Base-by-base conservation (phyloP, 2,329 filamentous ascomycete genomes). In the Ploettnerulaceae sp. region DNA sequence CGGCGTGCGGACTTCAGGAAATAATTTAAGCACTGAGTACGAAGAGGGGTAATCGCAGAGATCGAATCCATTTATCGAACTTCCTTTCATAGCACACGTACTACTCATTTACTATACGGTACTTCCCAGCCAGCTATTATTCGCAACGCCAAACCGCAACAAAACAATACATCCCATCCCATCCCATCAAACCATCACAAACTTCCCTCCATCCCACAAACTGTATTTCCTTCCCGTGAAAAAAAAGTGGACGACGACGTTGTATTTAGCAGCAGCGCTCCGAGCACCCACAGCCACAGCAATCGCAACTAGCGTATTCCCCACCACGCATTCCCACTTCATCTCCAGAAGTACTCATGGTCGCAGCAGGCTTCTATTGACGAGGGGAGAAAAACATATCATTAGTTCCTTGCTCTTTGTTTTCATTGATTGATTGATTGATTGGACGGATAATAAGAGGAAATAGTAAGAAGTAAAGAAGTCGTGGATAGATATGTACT, bases 261-360 rank as follows among this genome's bases (percentile, higher is more conserved):
- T n/a, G 26, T 32, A 15, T 32, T 41, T 52, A 57, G 47, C 55
- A 57, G 49, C 55, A 57, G 12, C 29, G 12, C 40, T 57, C 55
- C 7, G 33, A 22, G 40, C 55, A 57, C 9, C 47, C 45, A 21
- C 53, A 56, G 0, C 53, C 51, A 33, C 55, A 57, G 49, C 53
- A 56, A 1, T 57, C 49, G 45, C 55, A 57, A 1, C 28, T 24
- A 17, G 50, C 52, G 5, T 45, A 18, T 41, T 57, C 55, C 38
- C 55, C 55, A 24, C 55, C 55, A 42, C 55, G 53, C 24, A 57
- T 38, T 8, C 53, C 45, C 17, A 57, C 47, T 4, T 48, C 48
- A 26, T 54, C 52, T 17, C 52, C 49, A 14, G 48, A 47, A 39
- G 53, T 56, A 39, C 38, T 49, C 55, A 57, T 57, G 5, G 41